These are phyloP conservation scores for Septoria linicola DNA, from an alignment of 2,329 filamentous ascomycete genomes.

Conservation along the genomic window DNA sequence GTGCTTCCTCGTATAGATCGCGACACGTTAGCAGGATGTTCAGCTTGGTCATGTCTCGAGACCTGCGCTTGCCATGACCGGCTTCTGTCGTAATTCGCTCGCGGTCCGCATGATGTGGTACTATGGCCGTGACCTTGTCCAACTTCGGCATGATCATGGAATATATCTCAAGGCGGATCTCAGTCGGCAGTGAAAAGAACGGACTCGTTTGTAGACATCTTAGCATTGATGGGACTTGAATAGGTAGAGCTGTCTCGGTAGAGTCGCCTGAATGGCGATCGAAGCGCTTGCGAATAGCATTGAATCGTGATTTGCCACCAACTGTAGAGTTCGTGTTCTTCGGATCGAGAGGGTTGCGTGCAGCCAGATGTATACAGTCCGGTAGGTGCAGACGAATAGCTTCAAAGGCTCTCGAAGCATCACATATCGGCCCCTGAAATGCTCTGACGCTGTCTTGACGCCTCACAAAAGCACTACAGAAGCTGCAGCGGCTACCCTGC, in stretches of 20 bases:
- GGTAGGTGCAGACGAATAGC: slow-evolving; percentile 27
- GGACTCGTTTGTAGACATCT: slow-evolving; percentile 22
- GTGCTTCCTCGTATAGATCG: slow-evolving; percentile 45
- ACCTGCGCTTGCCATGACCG: slow-evolving; percentile 26
- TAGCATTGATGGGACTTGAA: neutral
- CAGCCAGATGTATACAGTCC: slow-evolving; percentile 28
- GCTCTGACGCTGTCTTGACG: slow-evolving; percentile 28
- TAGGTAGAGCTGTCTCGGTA: neutral
- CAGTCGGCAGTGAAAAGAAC: slow-evolving; percentile 54
- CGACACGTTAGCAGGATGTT: slow-evolving; percentile 46
- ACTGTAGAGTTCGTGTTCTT: neutral
- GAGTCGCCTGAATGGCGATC: slow-evolving; percentile 11
- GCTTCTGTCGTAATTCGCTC: slow-evolving; percentile 31
- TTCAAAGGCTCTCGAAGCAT: slow-evolving; percentile 1
- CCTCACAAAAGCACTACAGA: slow-evolving; percentile 32
- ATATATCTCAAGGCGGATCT: slow-evolving; percentile 62
- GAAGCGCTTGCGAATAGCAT: slow-evolving; percentile 18
- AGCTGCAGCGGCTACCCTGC: slow-evolving; percentile 34
- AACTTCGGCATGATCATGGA: slow-evolving; percentile 38
- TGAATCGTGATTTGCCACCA: slow-evolving; percentile 17
- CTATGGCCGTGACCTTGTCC: slow-evolving; percentile 28
- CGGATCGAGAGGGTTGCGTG: slow-evolving; percentile 31
- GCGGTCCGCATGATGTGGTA: slow-evolving; percentile 29
- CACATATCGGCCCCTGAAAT: slow-evolving; percentile 23
- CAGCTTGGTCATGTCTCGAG: slow-evolving; percentile 43